Evolutionary conservation across 768 basidiomycete genomes (phyloP), one percentile per base, ranked within the genome.

Genomic region (Mycena floridula): DNA sequence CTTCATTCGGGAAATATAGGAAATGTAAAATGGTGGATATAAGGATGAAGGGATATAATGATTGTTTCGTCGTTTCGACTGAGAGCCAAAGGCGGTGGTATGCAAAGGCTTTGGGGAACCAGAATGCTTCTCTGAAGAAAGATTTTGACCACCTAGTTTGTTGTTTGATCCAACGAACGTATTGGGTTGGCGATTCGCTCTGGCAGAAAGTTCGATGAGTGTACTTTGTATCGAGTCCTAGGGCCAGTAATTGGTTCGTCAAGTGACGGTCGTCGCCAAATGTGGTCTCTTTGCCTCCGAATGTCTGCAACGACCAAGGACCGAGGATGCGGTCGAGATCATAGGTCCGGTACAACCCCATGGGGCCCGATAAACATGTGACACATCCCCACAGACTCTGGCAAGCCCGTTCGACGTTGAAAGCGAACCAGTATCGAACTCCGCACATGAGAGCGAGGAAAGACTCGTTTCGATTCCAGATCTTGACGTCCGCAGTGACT

Each of bases 121-220:
- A 54, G 47, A 49, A 54, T 22, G 50, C 50, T 42, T 56, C 54
- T 16, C 54, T 52, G 48, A 54, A 56, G 47, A 51, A 54, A 0
- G 38, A 42, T 45, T 54, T 53, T 8, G 54, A 56, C 54, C 54
- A 56, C 18, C 54, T 46, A 12, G 52, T 54, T 46, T 56, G 54
- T 47, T 56, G 54, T 48, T 56, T 56, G 44, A 56, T 47, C 54
- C 54, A 56, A 24, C 54, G 52, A 5, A 56, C 54, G 40, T 51
- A 56, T 7, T 43, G 42, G 16, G 50, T 42, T 5, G 54, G 54
- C 7, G 54, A 48, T 18, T 56, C 54, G 30, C 50, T 54, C 37
- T 54, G 44, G 28, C 52, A 53, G 40, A 44, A 43, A 7, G 52
- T 50, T 16, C 44, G 48, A 35, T 56, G 52, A 9, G 50, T 51